These are phyloP conservation scores for Berberis thunbergii DNA, from an alignment of 164 flowering plant species.

Conservation along the genomic window DNA sequence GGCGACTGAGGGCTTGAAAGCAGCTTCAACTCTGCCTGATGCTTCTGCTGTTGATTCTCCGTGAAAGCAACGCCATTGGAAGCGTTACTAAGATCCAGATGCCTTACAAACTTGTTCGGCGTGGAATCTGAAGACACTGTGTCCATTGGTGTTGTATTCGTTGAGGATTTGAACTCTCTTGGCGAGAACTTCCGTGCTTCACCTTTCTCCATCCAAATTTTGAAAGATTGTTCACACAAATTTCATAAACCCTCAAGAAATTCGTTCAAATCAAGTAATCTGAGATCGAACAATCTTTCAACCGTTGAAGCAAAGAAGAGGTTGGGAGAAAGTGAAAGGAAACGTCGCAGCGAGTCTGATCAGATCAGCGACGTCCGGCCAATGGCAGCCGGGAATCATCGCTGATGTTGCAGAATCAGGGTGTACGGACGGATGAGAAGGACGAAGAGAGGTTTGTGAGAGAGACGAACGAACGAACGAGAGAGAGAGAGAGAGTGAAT, in stretches of 20 bases:
- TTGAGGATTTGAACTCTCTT: neutral
- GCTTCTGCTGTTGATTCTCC: too few relatives aligned
- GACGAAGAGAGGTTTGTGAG: too few relatives aligned
- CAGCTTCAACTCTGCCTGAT: slow-evolving; percentile 21
- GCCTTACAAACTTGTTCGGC: slow-evolving; percentile 76
- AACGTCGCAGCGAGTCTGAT: neutral
- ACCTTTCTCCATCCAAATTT: neutral
- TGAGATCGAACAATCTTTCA: too few relatives aligned
- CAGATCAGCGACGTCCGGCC: too few relatives aligned
- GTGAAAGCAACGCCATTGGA: slow-evolving; percentile 28
- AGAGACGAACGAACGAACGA: too few relatives aligned
- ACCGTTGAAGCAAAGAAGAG: neutral
- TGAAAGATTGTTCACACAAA: neutral
- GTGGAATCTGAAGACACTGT: slow-evolving; percentile 25
- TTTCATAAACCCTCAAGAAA: too few relatives aligned
- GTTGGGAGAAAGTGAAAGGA: neutral
- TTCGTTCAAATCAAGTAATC: neutral
- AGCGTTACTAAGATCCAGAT: slow-evolving; percentile 40
- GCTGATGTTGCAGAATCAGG: too few relatives aligned
- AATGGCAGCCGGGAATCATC: too few relatives aligned
- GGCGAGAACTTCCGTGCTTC: neutral
- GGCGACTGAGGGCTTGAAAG: neutral
- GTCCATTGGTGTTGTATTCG: neutral
- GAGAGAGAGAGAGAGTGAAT: too few relatives aligned
- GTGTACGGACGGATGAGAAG: too few relatives aligned